phyloP scores from a whole-genome alignment of 192 early-diverging fungal species.

The Coemansia brasiliensis region DNA sequence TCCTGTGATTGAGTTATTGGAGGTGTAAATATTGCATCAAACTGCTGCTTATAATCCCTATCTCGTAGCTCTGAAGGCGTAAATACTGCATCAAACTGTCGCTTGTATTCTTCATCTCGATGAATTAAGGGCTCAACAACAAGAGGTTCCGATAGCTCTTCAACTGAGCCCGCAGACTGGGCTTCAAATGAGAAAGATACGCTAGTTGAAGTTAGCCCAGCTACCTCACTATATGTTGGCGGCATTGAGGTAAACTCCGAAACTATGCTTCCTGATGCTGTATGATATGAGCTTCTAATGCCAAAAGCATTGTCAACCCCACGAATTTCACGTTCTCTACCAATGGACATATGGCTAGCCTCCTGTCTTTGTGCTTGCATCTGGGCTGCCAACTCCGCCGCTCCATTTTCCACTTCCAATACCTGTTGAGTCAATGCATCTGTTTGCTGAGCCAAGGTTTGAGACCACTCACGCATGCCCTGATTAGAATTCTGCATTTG shows the following conservation, averaged over 20 bases:
- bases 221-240: slow-evolving; percentile 1
- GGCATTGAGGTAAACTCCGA: slow-evolving; percentile 19
- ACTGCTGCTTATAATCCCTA: slow-evolving; percentile 1
- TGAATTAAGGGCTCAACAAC: slow-evolving; percentile 2
- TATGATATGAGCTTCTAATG: slow-evolving; percentile 8
- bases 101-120: neutral
- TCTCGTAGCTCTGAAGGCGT: neutral
- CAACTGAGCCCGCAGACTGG: too few species aligned
- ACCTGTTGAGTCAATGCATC: slow-evolving; percentile 21
- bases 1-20: slow-evolving; percentile 43
- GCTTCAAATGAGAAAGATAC: slow-evolving; percentile 42
- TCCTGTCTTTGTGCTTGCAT: neutral
- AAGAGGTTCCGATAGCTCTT: slow-evolving; percentile 29
- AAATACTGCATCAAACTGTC: slow-evolving; percentile 19
- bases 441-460: slow-evolving; percentile 13
- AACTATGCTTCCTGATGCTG: neutral
- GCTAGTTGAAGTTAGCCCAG: slow-evolving; percentile 6
- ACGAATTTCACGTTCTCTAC: slow-evolving; percentile 10
- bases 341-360: neutral
- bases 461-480: slow-evolving; percentile 9
- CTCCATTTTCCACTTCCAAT: neutral
- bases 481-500: slow-evolving; percentile 22
- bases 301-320: slow-evolving; percentile 54
- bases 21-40: slow-evolving; percentile 16
- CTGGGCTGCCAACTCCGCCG: neutral